Conservation (phyloP, 768 basidiomycete species). For the Tulasnella sp. region DNA sequence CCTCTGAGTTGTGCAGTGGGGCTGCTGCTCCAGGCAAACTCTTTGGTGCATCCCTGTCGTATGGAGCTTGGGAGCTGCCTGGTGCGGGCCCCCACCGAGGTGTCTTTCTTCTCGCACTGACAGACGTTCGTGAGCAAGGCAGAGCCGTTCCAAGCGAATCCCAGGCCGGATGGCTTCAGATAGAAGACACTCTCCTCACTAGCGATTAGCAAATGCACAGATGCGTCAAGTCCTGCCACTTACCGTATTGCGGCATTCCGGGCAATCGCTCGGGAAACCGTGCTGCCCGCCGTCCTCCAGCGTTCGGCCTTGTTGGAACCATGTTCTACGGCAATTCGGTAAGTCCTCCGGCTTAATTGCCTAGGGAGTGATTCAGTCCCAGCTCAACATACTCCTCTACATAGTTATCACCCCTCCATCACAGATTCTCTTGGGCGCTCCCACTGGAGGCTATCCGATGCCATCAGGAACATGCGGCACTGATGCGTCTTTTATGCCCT, state of each 20-base stretch:
- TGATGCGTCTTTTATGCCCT: constrained; percentile 9
- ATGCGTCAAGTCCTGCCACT: background rate
- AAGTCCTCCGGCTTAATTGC: background rate
- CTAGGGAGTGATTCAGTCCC: background rate
- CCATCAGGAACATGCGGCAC: constrained; percentile 9
- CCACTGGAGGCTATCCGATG: constrained; percentile 7
- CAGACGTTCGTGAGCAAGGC: too few species aligned
- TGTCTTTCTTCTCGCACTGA: too few species aligned
- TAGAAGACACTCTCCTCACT: background rate
- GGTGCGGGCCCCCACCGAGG: too few species aligned
- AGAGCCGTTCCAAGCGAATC: too few species aligned
- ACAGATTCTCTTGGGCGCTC: background rate
- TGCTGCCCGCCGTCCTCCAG: background rate
- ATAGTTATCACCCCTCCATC: background rate
- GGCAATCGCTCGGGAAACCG: background rate
- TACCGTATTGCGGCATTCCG: background rate
- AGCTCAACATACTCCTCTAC: background rate
- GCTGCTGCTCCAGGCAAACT: too few species aligned
- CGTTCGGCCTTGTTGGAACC: background rate
- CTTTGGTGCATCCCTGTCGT: too few species aligned
- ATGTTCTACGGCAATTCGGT: background rate
- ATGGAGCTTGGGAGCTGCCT: too few species aligned
- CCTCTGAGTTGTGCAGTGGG: too few species aligned
- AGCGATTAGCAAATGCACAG: background rate
- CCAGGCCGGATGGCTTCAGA: background rate